Conservation (phyloP, 805 yeast genomes). For the Novakomyces olei region DNA sequence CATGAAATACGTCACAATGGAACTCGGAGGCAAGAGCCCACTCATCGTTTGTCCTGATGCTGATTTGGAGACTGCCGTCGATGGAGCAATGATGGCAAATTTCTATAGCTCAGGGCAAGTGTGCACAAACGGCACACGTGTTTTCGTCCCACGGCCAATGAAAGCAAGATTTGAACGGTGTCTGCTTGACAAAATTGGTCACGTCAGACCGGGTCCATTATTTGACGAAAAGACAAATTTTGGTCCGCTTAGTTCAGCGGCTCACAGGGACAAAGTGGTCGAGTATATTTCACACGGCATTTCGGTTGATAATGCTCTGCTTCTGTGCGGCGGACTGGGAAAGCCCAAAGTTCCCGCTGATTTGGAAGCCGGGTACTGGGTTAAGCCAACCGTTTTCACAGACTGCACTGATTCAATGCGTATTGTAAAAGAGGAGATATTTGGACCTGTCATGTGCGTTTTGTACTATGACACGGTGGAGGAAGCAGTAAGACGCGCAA, state of each 20-base stretch:
- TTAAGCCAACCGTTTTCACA: conserved; percentile 40
- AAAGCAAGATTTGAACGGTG: conserved; percentile 47
- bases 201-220: too few species aligned
- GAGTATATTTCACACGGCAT: conserved; percentile 62
- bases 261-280: conserved; percentile 55
- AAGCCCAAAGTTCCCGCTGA: too few species aligned
- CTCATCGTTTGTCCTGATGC: conserved; percentile 72
- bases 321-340: too few species aligned
- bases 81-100: conserved; percentile 53
- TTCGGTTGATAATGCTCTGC: conserved; percentile 36
- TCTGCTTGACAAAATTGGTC: conserved; percentile 35
- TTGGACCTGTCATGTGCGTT: conserved; percentile 64
- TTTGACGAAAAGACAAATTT: conserved; percentile 52
- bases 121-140: conserved; percentile 81
- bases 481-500: conserved; percentile 40
- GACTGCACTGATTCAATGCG: conserved; percentile 35
- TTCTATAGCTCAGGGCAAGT: conserved; percentile 89
- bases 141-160: conserved; percentile 62
- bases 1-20: conserved; percentile 72
- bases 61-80: conserved; percentile 47
- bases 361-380: conserved; percentile 41
- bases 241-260: conserved; percentile 74
- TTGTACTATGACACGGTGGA: conserved; percentile 41
- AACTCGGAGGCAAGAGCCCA: conserved; percentile 90
- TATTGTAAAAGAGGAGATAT: conserved; percentile 49